A percentile compares a stretch with the other conserved stretches of the same genome.
Conservation (phyloP, 2,329 filamentous ascomycete genomes). For the Oidium heveae region DNA sequence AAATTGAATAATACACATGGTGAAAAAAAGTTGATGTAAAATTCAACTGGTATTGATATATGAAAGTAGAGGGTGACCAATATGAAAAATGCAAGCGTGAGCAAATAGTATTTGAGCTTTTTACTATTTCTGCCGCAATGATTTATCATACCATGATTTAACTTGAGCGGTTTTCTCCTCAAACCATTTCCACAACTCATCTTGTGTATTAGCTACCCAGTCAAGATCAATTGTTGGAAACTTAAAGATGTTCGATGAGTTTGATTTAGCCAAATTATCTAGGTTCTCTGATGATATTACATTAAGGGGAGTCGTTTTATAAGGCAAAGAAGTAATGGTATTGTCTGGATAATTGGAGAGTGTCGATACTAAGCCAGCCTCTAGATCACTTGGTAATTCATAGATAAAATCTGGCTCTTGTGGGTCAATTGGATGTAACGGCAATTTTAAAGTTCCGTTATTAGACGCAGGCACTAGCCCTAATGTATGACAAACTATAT, state of each 20-base stretch:
- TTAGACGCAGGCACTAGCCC: slow-evolving; percentile 50
- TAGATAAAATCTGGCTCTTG: slow-evolving; percentile 27
- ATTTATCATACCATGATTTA: not conserved
- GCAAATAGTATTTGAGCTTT: too few species aligned
- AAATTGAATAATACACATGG: too few species aligned
- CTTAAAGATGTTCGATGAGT: not conserved
- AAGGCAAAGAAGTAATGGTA: not conserved
- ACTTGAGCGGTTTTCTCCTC: not conserved
- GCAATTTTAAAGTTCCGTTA: slow-evolving; percentile 64
- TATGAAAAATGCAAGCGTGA: too few species aligned
- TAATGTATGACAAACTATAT: slow-evolving; percentile 75
- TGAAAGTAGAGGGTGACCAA: too few species aligned
- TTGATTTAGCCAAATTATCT: too few species aligned
- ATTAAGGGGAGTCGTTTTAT: not conserved
- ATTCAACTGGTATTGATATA: too few species aligned
- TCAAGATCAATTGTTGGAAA: not conserved
- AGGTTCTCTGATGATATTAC: not conserved
- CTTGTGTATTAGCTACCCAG: not conserved
- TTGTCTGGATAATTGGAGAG: not conserved
- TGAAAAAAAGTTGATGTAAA: too few species aligned
- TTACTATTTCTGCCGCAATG: not conserved
- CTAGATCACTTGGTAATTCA: slow-evolving; percentile 29
- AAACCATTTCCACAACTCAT: not conserved
- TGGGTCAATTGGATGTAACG: slow-evolving; percentile 20
- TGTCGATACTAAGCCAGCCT: slow-evolving; percentile 1